Evolutionary conservation across 352 stramenopile species (phyloP).

Genomic region (Phytophthora melonis): DNA sequence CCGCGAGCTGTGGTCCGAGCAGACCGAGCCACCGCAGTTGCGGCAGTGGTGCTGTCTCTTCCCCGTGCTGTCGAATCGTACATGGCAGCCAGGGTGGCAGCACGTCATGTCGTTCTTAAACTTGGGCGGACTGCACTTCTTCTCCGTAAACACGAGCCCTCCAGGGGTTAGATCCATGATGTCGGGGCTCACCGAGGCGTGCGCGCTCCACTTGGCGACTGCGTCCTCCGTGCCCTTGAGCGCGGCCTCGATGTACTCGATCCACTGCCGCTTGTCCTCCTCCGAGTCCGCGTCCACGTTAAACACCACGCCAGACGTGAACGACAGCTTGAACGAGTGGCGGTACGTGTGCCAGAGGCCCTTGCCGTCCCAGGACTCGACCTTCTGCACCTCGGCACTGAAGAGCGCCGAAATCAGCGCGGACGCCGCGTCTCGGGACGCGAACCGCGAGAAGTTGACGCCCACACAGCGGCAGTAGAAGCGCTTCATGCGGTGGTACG

Average conservation of each 20-base stretch:
- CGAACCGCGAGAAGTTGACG: slow-evolving; percentile 82
- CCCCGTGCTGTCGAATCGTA: slow-evolving; percentile 75
- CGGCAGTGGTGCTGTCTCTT: slow-evolving; percentile 88
- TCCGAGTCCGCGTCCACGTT: slow-evolving; percentile 84
- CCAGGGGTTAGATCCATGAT: slow-evolving; percentile 64
- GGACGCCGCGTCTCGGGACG: slow-evolving; percentile 68
- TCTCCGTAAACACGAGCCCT: slow-evolving; percentile 68
- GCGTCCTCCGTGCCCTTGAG: slow-evolving; percentile 51
- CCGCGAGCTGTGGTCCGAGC: slow-evolving; percentile 81
- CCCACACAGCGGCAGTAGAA: slow-evolving; percentile 87
- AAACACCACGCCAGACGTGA: slow-evolving; percentile 75
- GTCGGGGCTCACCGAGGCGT: slow-evolving; percentile 41
- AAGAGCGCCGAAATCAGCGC: slow-evolving; percentile 70
- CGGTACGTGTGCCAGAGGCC: slow-evolving; percentile 85
- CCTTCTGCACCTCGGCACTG: slow-evolving; percentile 74
- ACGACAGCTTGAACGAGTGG: slow-evolving; percentile 88
- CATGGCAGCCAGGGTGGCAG: slow-evolving; percentile 66
- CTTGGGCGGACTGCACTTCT: slow-evolving; percentile 67
- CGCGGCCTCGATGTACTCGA: slow-evolving; percentile 80
- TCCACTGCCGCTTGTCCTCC: slow-evolving; percentile 82
- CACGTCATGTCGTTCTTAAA: slow-evolving; percentile 79
- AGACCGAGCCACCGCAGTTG: slow-evolving; percentile 83
- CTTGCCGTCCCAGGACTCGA: slow-evolving; percentile 88
- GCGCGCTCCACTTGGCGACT: slow-evolving; percentile 50
- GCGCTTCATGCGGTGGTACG: slow-evolving; percentile 88